A percentile compares a stretch with the other conserved stretches of the same genome.
Conservation (phyloP, 2,329 filamentous ascomycete species). For the Fonsecaea multimorphosa region DNA sequence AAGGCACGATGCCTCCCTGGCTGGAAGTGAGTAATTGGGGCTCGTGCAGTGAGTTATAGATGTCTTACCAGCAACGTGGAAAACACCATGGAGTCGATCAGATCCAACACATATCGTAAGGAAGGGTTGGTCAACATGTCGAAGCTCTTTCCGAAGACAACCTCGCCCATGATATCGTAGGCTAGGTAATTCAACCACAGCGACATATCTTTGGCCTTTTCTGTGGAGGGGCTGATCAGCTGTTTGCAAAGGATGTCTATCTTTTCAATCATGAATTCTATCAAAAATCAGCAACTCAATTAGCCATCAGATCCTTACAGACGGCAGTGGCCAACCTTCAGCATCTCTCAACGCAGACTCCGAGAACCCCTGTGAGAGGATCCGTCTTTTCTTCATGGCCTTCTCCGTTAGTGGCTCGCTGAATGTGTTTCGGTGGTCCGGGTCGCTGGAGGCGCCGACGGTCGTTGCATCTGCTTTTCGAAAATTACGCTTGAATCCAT, state of each 20-base stretch:
- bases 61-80: not conserved
- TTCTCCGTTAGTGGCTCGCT: constrained; percentile 4
- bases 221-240: constrained; percentile 27
- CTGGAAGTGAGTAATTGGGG: not conserved
- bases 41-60: too few species aligned
- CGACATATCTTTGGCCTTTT: constrained; percentile 40
- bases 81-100: constrained; percentile 2
- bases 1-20: not conserved
- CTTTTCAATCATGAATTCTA: constrained; percentile 30
- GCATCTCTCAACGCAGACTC: constrained; percentile 41
- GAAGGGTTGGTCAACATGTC: constrained; percentile 42
- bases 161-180: constrained; percentile 52
- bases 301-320: not conserved
- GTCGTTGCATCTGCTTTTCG: constrained; percentile 29
- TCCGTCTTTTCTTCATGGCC: constrained; percentile 5
- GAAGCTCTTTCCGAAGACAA: constrained; percentile 50
- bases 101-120: not conserved
- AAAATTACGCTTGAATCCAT: constrained; percentile 7
- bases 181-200: constrained; percentile 47
- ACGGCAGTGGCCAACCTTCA: constrained; percentile 16
- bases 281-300: not conserved
- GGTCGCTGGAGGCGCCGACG: constrained; percentile 31
- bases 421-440: not conserved
- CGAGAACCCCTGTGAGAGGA: constrained; percentile 44
- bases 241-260: constrained; percentile 11